A percentile compares a stretch with the other conserved stretches of the same genome.
phyloP scores from a whole-genome alignment of 2,329 filamentous ascomycete species.

The Helminthosporium solani region DNA sequence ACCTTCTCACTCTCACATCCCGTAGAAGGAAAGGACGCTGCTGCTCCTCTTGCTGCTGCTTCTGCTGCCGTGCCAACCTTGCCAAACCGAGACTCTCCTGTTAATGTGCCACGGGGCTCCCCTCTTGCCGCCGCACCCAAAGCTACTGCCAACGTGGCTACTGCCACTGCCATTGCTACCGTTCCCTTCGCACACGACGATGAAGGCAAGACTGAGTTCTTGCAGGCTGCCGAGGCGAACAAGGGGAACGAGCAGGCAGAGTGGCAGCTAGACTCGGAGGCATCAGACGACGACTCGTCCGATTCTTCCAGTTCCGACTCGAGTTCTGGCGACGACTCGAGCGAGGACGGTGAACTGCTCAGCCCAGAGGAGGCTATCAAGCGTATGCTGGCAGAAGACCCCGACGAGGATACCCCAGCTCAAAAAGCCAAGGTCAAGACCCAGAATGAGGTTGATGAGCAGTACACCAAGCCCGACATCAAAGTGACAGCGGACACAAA shows the following conservation, averaged over 20 bases:
- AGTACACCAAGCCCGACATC: slow-evolving; percentile 68
- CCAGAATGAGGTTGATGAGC: slow-evolving; percentile 70
- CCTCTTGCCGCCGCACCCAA: not conserved
- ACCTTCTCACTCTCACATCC: slow-evolving; percentile 21
- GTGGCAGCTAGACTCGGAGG: slow-evolving; percentile 71
- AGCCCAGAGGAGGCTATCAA: slow-evolving; percentile 80
- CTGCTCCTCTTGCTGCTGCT: slow-evolving; percentile 14
- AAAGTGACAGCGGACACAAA: slow-evolving; percentile 74
- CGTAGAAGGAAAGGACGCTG: slow-evolving; percentile 23
- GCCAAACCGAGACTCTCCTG: slow-evolving; percentile 9
- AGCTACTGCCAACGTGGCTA: not conserved
- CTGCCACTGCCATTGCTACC: not conserved
- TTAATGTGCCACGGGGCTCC: slow-evolving; percentile 4
- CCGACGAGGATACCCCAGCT: slow-evolving; percentile 70
- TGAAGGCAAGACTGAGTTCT: slow-evolving; percentile 44
- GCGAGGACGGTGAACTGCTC: slow-evolving; percentile 65
- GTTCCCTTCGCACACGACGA: slow-evolving; percentile 10
- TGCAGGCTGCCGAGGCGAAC: slow-evolving; percentile 47
- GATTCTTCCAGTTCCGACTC: slow-evolving; percentile 52
- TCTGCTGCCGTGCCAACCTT: slow-evolving; percentile 15
- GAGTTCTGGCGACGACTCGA: slow-evolving; percentile 57
- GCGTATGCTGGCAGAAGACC: slow-evolving; percentile 81
- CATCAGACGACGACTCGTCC: slow-evolving; percentile 58
- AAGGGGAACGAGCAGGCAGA: slow-evolving; percentile 63
- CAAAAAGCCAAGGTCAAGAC: slow-evolving; percentile 63